Evolutionary conservation across 768 basidiomycete genomes (phyloP), one percentile per base, ranked within the genome.

Genomic region (Cyathus striatus): DNA sequence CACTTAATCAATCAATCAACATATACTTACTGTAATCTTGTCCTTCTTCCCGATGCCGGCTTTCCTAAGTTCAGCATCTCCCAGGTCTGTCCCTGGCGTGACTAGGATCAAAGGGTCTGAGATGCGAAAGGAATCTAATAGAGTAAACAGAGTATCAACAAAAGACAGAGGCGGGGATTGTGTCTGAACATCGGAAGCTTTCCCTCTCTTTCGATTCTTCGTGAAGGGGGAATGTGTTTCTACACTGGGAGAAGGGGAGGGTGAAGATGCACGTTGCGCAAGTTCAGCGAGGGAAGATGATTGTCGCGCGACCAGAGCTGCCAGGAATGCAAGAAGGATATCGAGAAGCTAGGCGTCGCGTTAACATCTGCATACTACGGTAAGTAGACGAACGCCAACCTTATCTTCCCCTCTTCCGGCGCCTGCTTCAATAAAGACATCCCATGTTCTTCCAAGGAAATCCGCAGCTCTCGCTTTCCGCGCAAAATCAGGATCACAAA

Each of bases 381-480:
- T n/a, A n/a, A n/a, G n/a, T n/a, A n/a, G n/a, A n/a, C n/a, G n/a
- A n/a, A n/a, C n/a, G n/a, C n/a, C n/a, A n/a, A 60, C 70, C 64
- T 53, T 61, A 69, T 84, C 87, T 48, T 86, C 80, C 5, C 72
- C 75, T 30, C 62, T 62, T 1, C 81, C 81, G 13, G 72, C 83
- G 2, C 80, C 81, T 2, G 81, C 78, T 6, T 63, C 66, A 33
- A 69, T 54, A 26, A 90, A 66, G 9, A 78, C 68, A 41, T 83
- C 78, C 86, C 86, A 92, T 2, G 84, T 79, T 27, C 72, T 75
- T 12, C 65, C 60, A 21, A 82, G 70, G 45, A 90, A 87, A 53
- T 90, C 88, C 0, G 86, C 78, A 0, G 83, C 79, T 50, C 82
- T 86, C 2, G 87, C 86, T 51, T 84, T 84, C 3, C 89, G 79